Percentiles rank a stretch among this genome's conserved stretches.
These are phyloP conservation scores for Globisporangium emineosum DNA, from an alignment of 352 stramenopile genomes.

Conservation along the genomic window DNA sequence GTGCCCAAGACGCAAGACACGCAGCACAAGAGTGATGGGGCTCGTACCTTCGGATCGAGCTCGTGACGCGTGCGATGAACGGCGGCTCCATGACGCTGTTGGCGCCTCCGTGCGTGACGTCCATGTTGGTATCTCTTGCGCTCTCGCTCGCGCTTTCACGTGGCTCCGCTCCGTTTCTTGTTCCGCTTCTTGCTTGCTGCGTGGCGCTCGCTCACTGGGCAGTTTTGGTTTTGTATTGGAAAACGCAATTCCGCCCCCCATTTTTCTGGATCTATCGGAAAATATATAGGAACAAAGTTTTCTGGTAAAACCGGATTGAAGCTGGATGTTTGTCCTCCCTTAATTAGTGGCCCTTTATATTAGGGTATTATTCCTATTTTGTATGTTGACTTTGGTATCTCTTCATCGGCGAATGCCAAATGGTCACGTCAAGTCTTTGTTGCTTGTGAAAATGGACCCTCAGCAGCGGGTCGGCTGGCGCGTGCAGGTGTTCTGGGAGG, in stretches of 20 bases:
- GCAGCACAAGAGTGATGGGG: background rate
- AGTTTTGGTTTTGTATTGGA: background rate
- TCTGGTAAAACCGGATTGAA: too few species aligned
- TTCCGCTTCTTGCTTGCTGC: background rate
- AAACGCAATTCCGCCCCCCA: background rate
- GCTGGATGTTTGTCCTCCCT: too few species aligned
- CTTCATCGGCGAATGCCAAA: too few species aligned
- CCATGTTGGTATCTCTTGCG: conserved; percentile 7
- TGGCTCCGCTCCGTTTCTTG: background rate
- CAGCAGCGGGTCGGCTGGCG: conserved; percentile 31
- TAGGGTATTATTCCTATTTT: too few species aligned
- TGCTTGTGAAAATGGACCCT: background rate
- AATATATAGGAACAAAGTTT: too few species aligned
- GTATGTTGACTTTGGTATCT: too few species aligned
- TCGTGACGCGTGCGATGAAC: conserved; percentile 73
- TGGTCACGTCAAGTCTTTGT: too few species aligned
- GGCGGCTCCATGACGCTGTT: conserved; percentile 67
- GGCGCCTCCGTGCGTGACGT: conserved; percentile 51
- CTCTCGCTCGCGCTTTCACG: background rate
- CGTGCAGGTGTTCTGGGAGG: conserved; percentile 71
- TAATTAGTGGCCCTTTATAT: too few species aligned
- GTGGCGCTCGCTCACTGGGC: background rate
- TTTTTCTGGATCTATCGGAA: background rate
- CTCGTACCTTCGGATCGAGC: conserved; percentile 75
- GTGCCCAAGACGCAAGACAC: background rate